A percentile compares a stretch with the other conserved stretches of the same genome.
Evolutionary conservation across 106 monocot genomes (phyloP).

Genomic region (Acorus calamus): DNA sequence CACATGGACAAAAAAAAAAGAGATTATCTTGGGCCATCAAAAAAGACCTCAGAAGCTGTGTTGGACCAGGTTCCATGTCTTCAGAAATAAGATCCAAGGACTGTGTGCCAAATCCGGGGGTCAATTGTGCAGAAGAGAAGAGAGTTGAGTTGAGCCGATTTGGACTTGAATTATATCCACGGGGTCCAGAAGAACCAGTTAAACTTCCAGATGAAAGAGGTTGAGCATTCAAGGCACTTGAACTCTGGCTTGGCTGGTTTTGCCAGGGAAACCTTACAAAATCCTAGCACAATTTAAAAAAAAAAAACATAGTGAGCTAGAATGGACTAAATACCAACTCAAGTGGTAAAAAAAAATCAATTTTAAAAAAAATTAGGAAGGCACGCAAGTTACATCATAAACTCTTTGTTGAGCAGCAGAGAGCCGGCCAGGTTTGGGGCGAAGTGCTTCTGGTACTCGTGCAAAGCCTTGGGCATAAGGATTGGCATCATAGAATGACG

Average conservation of each 20-base stretch:
- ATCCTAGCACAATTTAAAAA: constrained; percentile 42
- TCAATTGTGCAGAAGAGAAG: constrained; percentile 36
- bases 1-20: background rate
- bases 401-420: constrained; percentile 65
- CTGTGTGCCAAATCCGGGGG: constrained; percentile 37
- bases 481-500: constrained; percentile 71
- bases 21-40: background rate
- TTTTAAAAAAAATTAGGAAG: background rate
- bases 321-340: background rate
- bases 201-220: constrained; percentile 31
- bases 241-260: constrained; percentile 59
- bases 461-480: constrained; percentile 73
- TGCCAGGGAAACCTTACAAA: constrained; percentile 76
- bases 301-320: background rate
- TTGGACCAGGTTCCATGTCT: constrained; percentile 40
- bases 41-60: constrained; percentile 28
- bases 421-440: constrained; percentile 80
- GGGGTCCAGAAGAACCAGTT: constrained; percentile 26
- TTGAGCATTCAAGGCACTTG: constrained; percentile 24
- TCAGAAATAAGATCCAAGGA: constrained; percentile 45
- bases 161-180: constrained; percentile 37
- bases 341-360: background rate
- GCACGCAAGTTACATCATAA: constrained; percentile 45
- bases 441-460: constrained; percentile 81
- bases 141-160: constrained; percentile 26